Evolutionary conservation across 2,329 filamentous ascomycete species (phyloP), one percentile per base, ranked within the genome.

Genomic region (Colletotrichum viniferum): DNA sequence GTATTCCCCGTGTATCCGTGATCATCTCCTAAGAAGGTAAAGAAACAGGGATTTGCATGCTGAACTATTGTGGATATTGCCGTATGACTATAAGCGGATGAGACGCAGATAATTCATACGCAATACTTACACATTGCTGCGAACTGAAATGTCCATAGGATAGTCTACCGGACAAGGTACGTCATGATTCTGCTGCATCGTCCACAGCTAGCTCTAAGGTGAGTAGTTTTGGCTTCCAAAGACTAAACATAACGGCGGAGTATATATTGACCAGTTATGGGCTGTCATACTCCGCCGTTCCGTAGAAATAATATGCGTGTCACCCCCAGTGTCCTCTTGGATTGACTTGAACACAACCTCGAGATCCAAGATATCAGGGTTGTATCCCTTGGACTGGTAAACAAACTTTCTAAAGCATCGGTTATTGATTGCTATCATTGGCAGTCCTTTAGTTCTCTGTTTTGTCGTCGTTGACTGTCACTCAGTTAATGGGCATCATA

Each of bases 251-350:
- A 12, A 48, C 3, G 43, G 6, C n/a, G 5, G 1, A 21, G 1
- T 48, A 48, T 48, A 13, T 48, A 48, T 48, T 48, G 5, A 48
- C 13, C 3, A 21, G 18, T 4, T 0, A 48, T 21, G 10, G 0
- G 1, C 18, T 10, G 18, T 10, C 0, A 0, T n/a, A 0, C 1
- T 10, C 38, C 0, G 34, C 18, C 2, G 0, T 6, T n/a, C 18
- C 8, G 8, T 9, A 43, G 3, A 12, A 43, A 43, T n/a, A 9
- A 43, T 43, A 10, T 43, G 18, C 38, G 8, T 43, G 18, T 43
- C 38, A 43, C 38, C 18, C 16, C 2, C 38, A 5, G 4, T 0
- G 7, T 43, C 16, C 1, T 43, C 38, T 43, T 43, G 2, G 16
- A 5, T 43, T 43, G 36, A 2, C 36, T 43, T 10, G 0, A 7